Evolutionary conservation across 805 yeast genomes (phyloP), one percentile per base, ranked within the genome.

Genomic region (Blastobotrys parvus): DNA sequence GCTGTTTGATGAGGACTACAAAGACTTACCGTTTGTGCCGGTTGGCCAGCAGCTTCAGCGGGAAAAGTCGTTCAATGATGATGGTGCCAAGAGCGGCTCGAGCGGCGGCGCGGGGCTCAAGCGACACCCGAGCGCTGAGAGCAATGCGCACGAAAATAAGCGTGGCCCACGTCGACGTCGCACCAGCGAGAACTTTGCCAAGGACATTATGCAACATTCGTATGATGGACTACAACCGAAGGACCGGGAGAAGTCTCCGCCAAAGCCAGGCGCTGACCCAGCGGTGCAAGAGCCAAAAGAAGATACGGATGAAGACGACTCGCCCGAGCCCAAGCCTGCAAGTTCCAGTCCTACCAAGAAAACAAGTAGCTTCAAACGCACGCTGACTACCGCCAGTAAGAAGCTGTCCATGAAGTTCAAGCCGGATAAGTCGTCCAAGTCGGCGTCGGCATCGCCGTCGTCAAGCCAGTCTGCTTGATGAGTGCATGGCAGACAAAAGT

Each of bases 381-480:
- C 53, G 4, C 39, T 50, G 35, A 42, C 42, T 15, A 36, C 43
- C 3, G 53, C 53, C 21, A 43, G 53, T 17, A 45, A 43, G 42
- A 50, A 45, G 44, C 36, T 50, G 29, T 41, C 51, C 4, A 32
- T 50, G 13, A 45, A 39, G 30, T 43, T 43, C 38, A 17, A 17
- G 16, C 32, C 16, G 16, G 15, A 10, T 29, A 13, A n/a, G 16
- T 29, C 32, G 4, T 29, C 32, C 15, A 29, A 13, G 11, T 29
- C 11, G 15, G 11, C 11, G 11, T n/a, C 15, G 15, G 15, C 15
- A 16, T 29, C 11, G 10, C 29, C 7, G 7, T 25, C 29, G 11
- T 8, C 32, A n/a, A 13, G 15, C 16, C 13, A 5, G 15, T 29
- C 4, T 29, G 32, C 29, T 25, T 7, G 7, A 7, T 11, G 7